These are phyloP conservation scores for Mycosarcoma mackinlayi DNA, from an alignment of 1,284 basidiomycete genomes.

Conservation along the genomic window DNA sequence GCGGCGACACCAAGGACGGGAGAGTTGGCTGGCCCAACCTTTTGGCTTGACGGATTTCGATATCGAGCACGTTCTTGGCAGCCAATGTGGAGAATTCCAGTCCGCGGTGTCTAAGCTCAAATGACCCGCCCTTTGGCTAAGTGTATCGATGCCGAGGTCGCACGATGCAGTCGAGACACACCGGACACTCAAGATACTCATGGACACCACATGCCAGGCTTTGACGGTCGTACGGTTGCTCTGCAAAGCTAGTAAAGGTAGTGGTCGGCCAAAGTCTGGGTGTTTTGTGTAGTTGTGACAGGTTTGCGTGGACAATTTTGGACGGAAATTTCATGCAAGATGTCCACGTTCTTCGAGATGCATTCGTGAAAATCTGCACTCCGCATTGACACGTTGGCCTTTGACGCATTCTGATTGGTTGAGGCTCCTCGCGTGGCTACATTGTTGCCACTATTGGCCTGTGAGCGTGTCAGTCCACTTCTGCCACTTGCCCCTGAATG, in stretches of 20 bases:
- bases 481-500: background rate
- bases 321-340: conserved; percentile 24
- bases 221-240: background rate
- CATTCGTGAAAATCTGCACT: conserved; percentile 18
- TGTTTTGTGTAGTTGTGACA: background rate
- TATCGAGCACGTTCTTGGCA: conserved; percentile 6
- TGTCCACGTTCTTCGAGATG: conserved; percentile 34
- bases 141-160: background rate
- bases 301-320: conserved; percentile 11
- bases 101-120: background rate
- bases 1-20: too few relatives aligned
- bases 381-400: conserved; percentile 28
- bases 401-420: conserved; percentile 26
- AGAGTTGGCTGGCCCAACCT: background rate
- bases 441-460: background rate
- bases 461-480: background rate
- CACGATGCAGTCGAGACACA: background rate
- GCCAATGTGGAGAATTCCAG: conserved; percentile 4
- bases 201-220: background rate
- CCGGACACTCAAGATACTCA: too few relatives aligned
- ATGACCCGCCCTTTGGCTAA: background rate
- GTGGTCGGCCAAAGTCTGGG: too few relatives aligned
- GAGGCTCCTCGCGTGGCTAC: background rate
- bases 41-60: too few relatives aligned
- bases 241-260: too few relatives aligned